Conservation (phyloP, 441 rosid species). For the Francoa sonchifolia region DNA sequence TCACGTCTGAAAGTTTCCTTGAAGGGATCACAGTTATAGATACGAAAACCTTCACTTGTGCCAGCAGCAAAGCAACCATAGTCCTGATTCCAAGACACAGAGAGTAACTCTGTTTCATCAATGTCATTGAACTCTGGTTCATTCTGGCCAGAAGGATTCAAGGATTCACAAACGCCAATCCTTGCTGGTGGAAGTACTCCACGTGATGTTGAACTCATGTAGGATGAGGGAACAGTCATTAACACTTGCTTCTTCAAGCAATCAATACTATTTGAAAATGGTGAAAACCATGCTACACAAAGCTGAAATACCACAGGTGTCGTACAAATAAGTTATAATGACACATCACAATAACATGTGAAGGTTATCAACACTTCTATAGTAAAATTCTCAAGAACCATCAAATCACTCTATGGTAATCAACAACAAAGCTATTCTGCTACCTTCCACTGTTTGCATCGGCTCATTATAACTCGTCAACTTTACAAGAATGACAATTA, state of each 20-base stretch:
- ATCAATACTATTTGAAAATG: conserved; percentile 11
- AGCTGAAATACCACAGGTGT: conserved; percentile 2
- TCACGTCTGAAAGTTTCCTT: conserved; percentile 71
- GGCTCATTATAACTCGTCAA: no score
- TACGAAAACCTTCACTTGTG: conserved; percentile 63
- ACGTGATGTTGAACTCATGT: conserved; percentile 40
- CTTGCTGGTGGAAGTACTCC: conserved; percentile 17
- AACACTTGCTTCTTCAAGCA: conserved; percentile 15
- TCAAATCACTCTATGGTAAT: no score
- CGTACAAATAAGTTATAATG: no score
- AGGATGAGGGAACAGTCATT: conserved; percentile 16
- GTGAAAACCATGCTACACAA: conserved; percentile 12
- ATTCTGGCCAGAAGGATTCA: conserved; percentile 18
- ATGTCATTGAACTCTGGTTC: conserved; percentile 23
- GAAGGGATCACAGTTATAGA: conserved; percentile 73
- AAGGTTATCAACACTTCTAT: no score
- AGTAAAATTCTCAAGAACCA: no score
- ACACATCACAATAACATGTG: no score
- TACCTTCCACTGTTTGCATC: no score
- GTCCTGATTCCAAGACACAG: conserved; percentile 82
- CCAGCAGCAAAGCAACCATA: conserved; percentile 76
- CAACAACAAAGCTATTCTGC: no score
- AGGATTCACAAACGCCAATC: conserved; percentile 20
- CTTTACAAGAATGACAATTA: no score
- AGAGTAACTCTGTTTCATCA: conserved; percentile 44